Evolutionary conservation across 2,329 filamentous ascomycete species (phyloP).

Genomic region (Colletotrichum orchidophilum): DNA sequence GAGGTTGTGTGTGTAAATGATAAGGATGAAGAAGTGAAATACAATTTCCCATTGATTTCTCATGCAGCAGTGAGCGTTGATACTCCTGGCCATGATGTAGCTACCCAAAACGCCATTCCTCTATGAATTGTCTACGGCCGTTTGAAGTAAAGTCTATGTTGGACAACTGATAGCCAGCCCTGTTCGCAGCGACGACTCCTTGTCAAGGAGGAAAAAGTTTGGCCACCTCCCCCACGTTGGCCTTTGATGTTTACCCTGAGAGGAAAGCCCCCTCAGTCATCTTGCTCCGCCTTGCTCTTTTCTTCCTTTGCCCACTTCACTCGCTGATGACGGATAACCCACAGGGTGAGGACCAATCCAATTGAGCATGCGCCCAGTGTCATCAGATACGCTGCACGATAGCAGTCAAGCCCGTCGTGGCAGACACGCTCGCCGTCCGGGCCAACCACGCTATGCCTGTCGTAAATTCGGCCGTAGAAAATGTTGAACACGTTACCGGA

Average conservation of each 20-base stretch:
- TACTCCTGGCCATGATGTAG: background rate
- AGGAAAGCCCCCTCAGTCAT: conserved; percentile 40
- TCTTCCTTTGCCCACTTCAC: conserved; percentile 46
- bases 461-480: conserved; percentile 86
- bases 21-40: background rate
- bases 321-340: conserved; percentile 72
- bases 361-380: conserved; percentile 77
- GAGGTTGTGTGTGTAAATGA: background rate
- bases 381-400: conserved; percentile 80
- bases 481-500: conserved; percentile 94
- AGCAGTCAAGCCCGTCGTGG: conserved; percentile 81
- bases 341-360: conserved; percentile 76
- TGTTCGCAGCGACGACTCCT: background rate
- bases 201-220: background rate
- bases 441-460: conserved; percentile 77
- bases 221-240: background rate
- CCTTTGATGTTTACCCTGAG: background rate
- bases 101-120: background rate
- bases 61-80: background rate
- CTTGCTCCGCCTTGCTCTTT: conserved; percentile 49
- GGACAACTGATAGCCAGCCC: background rate
- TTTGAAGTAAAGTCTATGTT: background rate
- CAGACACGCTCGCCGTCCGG: conserved; percentile 78
- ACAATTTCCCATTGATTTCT: background rate
- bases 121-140: background rate